Evolutionary conservation across 768 basidiomycete species (phyloP), one percentile per base, ranked within the genome.

Genomic region (Austroboletus eburneus): DNA sequence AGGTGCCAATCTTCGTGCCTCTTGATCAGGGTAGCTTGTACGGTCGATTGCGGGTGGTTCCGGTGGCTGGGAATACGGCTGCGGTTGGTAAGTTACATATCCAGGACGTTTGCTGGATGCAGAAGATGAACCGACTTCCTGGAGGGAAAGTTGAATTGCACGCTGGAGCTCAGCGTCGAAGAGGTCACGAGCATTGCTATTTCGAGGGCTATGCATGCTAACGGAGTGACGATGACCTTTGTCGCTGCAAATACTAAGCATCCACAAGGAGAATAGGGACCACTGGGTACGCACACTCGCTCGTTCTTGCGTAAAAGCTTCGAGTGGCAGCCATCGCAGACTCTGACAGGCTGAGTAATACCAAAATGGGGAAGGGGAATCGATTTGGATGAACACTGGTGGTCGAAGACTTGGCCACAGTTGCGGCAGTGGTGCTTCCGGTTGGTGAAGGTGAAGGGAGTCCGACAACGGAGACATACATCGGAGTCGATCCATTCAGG

Each of bases 401-500:
- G 91, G 68, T 97, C 95, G 61, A 96, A 98, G 13, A 98, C 92
- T 62, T 87, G 85, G 8, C 96, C 96, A 68, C 96, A 99, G 65
- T 97, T 97, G 13, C 96, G 82, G 63, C 96, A 99, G 60, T 99
- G 96, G 58, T 99, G 96, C 63, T 97, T 97, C 42, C 96, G 80
- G 63, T 98, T 98, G 24, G 93, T 96, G 63, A 97, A 93, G 1
- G 84, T 80, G 67, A 99, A 99, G 0, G 90, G 65, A 0, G 87
- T 84, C 16, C 96, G 80, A 66, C 96, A 99, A 17, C 92, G 82
- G 48, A 95, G 79, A 64, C 96, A 99, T 14, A 93, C 80, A 38
- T 96, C 91, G 0, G 92, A 92, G 63, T 98, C 95, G 36, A 91
- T 87, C 96, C 96, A 99, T 62, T 95, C 90, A 2, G 96, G 96